Conservation (phyloP, 768 basidiomycete species). For the Amanita jacksonii region DNA sequence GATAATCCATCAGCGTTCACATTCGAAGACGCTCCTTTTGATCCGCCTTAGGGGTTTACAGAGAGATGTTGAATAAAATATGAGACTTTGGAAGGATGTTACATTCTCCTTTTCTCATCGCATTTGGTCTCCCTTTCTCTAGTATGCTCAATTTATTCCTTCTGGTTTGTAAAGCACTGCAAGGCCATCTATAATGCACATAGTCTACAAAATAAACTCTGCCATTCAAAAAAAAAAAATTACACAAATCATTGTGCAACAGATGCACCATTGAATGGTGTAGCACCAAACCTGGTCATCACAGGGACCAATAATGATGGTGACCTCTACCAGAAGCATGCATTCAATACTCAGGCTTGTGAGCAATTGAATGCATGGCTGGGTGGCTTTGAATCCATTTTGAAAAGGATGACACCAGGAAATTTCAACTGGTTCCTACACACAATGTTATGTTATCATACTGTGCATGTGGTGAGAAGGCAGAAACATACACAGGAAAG, state of each 20-base stretch:
- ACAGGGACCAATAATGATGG: background rate
- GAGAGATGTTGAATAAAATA: too few relatives aligned
- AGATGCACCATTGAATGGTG: background rate
- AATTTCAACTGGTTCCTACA: constrained; percentile 7
- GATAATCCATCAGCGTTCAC: too few relatives aligned
- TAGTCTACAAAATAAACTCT: too few relatives aligned
- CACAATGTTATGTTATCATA: constrained; percentile 6
- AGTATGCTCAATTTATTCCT: too few relatives aligned
- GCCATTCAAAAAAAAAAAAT: too few relatives aligned
- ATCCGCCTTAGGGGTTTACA: too few relatives aligned
- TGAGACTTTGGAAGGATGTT: too few relatives aligned
- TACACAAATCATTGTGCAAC: background rate
- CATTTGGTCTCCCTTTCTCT: too few relatives aligned
- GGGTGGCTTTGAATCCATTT: constrained; percentile 7
- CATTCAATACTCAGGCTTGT: constrained; percentile 1
- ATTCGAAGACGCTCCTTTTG: too few relatives aligned
- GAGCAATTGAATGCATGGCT: constrained; percentile 10
- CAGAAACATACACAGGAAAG: background rate
- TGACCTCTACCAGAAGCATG: background rate
- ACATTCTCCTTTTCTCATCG: too few relatives aligned
- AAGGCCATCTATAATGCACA: too few relatives aligned
- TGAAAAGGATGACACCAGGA: background rate
- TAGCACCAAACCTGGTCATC: background rate
- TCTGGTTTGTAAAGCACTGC: too few relatives aligned
- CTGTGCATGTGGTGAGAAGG: background rate